phyloP scores from a whole-genome alignment of 2,329 filamentous ascomycete species.

The Phialemonium atrogriseum region DNA sequence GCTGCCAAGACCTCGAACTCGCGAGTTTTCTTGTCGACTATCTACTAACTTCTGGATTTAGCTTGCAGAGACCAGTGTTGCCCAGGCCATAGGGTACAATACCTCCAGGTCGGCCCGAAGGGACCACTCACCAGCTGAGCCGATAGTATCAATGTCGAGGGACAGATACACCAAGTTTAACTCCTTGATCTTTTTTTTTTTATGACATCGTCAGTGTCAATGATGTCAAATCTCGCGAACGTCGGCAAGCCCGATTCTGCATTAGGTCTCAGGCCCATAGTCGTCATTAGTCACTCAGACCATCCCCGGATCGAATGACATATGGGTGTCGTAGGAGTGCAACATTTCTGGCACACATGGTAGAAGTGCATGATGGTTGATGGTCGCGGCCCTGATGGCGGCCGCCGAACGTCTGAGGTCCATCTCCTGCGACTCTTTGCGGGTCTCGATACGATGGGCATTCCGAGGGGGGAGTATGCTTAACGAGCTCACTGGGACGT shows the following conservation, averaged over 20 bases:
- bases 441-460: not conserved
- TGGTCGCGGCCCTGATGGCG: slow-evolving; percentile 63
- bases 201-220: slow-evolving; percentile 62
- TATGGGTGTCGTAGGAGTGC: too few species aligned
- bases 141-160: slow-evolving; percentile 82
- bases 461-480: slow-evolving; percentile 17
- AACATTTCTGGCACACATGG: slow-evolving; percentile 70
- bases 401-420: slow-evolving; percentile 79
- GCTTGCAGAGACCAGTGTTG: too few species aligned
- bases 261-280: slow-evolving; percentile 80
- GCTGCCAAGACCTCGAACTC: slow-evolving; percentile 72
- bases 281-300: slow-evolving; percentile 76
- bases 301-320: too few species aligned
- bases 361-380: slow-evolving; percentile 89
- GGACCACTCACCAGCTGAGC: slow-evolving; percentile 62
- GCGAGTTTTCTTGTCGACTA: slow-evolving; percentile 68
- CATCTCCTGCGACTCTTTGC: slow-evolving; percentile 71
- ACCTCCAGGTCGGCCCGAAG: not conserved
- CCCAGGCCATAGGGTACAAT: too few species aligned
- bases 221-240: slow-evolving; percentile 48
- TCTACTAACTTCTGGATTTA: slow-evolving; percentile 69
- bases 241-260: slow-evolving; percentile 75
- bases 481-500: slow-evolving; percentile 78
- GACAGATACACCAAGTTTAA: slow-evolving; percentile 75
- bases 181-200: too few species aligned